Evolutionary conservation across 768 basidiomycete species (phyloP), one percentile per base, ranked within the genome.

Genomic region (Boletus patriciae): DNA sequence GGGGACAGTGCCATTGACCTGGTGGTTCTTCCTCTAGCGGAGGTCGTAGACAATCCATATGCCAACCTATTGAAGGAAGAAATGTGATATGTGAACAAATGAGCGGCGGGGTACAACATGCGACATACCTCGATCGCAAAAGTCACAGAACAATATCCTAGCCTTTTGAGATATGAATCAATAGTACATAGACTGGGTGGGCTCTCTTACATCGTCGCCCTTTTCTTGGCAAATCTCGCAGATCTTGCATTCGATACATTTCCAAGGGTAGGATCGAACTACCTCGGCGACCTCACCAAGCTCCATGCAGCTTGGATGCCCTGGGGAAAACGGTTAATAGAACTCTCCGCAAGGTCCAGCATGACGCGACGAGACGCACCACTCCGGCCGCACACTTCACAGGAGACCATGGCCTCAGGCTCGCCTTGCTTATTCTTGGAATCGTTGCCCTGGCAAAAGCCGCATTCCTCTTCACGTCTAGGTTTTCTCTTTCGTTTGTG

Each of bases 121-220:
- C 59, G 62, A 57, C 33, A 40, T 70, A 85, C 90, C 93, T 81
- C 93, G 80, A 78, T 98, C 96, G 72, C 96, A 98, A 54, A 78
- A 83, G 78, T 98, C 96, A 71, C 96, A 98, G 63, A 98, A 89
- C 51, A 98, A 72, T 60, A 97, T 86, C 50, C 83, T 81, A 51
- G 81, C 84, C 91, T 95, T 67, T 52, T 29, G 29, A 46, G 34
- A 50, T 13, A 50, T 73, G 60, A 71, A 66, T 51, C n/a, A 56
- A 33, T 31, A 27, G 37, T 29, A 60, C 55, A 62, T 46, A 53
- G 52, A 61, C 54, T 52, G 34, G 34, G 59, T 50, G 50, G 27
- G 41, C 19, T 31, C 3, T 77, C 92, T 74, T 74, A 96, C 95
- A 73, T 94, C 93, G 72, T 93, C 88, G 21, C 90, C 92, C 68